Evolutionary conservation across 108 stramenopile species (phyloP), one percentile per base, ranked within the genome.

Genomic region (Nannochloropsis gaditana): DNA sequence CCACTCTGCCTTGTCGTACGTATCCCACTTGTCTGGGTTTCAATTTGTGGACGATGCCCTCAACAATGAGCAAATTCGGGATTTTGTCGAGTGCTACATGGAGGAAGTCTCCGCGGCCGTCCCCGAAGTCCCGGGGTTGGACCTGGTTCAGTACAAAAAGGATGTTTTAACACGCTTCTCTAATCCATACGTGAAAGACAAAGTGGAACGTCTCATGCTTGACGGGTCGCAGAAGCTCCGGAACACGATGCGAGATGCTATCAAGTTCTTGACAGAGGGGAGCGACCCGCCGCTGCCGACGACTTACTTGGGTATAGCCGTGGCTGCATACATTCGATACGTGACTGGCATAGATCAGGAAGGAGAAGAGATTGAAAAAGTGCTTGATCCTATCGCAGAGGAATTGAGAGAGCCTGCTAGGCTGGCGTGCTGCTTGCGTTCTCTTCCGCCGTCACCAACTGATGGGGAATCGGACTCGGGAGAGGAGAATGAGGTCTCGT

Each of bases 131-230:
- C 92, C 92, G 2, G 92, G 92, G 2, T 90, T 90, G 43, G 84
- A 91, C 86, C 86, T 90, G 21, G 45, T 10, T 11, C 83, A 79
- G 1, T 93, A 93, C 84, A 88, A 91, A 90, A 59, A 81, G 45
- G 88, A 86, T 42, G 90, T 93, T 43, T 17, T 89, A 9, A 82
- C 90, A 31, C 88, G 92, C 43, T 93, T 93, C 87, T 83, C 90
- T n/a, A 93, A 93, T 84, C 92, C 92, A 8, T 89, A 90, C 90
- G 91, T 93, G 86, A 90, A 93, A 83, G 92, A 93, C 84, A 89
- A 83, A 82, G 90, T 93, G 21, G 83, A 80, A 15, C 92, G 92
- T 31, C 87, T 91, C 47, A 86, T 88, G 43, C 84, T 89, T 44
- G 92, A 92, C 82, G 92, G 92, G 9, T 91, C 92, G 9, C 87